Percentiles rank a stretch among this genome's conserved stretches.
Conservation (phyloP, 495 filamentous ascomycete genomes). For the Chaetomium fimeti region DNA sequence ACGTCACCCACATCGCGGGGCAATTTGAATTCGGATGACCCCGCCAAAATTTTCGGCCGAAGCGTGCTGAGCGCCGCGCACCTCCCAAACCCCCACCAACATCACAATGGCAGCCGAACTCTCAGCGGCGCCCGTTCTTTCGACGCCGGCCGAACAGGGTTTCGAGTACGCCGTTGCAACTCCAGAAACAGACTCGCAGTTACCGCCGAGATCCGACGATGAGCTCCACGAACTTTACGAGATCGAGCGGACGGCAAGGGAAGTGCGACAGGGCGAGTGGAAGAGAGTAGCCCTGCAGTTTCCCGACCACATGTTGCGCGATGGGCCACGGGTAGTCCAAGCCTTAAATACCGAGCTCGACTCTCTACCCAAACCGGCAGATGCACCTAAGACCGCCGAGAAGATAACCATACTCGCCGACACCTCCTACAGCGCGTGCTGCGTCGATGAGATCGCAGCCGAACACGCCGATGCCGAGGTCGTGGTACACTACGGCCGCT, state of each 20-base stretch:
- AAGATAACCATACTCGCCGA: constrained; percentile 87
- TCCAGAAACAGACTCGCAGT: constrained; percentile 39
- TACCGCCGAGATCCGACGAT: constrained; percentile 57
- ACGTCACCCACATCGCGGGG: constrained; percentile 24
- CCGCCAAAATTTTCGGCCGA: constrained; percentile 19
- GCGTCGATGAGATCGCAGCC: constrained; percentile 94
- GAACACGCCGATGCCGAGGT: constrained; percentile 90
- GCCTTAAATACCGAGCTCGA: constrained; percentile 60
- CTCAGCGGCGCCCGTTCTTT: constrained; percentile 68
- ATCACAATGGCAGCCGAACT: constrained; percentile 38
- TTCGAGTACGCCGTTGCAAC: constrained; percentile 54
- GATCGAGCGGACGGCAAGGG: constrained; percentile 72
- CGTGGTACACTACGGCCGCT: constrained; percentile 90
- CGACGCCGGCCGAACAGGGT: constrained; percentile 79
- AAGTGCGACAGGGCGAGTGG: constrained; percentile 70
- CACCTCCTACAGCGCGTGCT: constrained; percentile 95
- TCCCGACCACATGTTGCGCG: constrained; percentile 83
- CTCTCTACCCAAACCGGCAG: constrained; percentile 16
- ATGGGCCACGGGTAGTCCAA: constrained; percentile 79
- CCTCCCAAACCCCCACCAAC: neutral
- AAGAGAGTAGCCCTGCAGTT: constrained; percentile 86
- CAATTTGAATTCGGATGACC: constrained; percentile 16
- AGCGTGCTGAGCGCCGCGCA: neutral
- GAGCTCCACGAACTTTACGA: constrained; percentile 81
- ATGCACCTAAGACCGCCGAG: constrained; percentile 22